Evolutionary conservation across 257 asterid species (phyloP).

Genomic region (Solanum gracilifrons): DNA sequence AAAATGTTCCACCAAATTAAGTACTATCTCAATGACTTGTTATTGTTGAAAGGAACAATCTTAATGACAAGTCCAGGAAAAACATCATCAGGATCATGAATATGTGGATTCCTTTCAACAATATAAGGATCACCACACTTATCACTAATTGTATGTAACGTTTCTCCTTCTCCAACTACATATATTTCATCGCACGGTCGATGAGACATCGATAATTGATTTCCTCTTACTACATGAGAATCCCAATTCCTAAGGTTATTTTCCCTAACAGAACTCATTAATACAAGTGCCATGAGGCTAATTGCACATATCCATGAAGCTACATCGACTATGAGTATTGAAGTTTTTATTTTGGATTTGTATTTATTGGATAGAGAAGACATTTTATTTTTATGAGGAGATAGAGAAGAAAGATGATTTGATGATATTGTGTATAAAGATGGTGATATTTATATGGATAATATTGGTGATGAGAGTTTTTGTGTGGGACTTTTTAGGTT

Average conservation of each 20-base stretch:
- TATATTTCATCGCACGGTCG: slow-evolving; percentile 50
- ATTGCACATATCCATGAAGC: background rate
- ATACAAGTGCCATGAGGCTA: background rate
- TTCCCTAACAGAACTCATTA: slow-evolving; percentile 65
- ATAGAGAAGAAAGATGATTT: background rate
- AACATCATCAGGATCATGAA: slow-evolving; percentile 70
- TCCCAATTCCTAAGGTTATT: slow-evolving; percentile 82
- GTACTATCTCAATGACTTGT: background rate
- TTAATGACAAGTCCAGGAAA: slow-evolving; percentile 62
- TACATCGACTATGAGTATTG: background rate
- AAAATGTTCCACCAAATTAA: background rate
- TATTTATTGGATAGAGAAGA: background rate
- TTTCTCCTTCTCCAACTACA: slow-evolving; percentile 60
- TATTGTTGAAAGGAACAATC: slow-evolving; percentile 14
- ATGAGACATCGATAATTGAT: background rate
- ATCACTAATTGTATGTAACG: slow-evolving; percentile 47
- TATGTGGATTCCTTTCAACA: slow-evolving; percentile 67
- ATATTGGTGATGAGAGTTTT: background rate
- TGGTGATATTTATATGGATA: background rate
- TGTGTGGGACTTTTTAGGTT: background rate
- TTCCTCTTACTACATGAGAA: slow-evolving; percentile 17
- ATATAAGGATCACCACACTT: slow-evolving; percentile 66
- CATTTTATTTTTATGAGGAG: background rate
- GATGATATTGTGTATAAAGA: background rate
- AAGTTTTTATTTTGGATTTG: background rate